A percentile compares a stretch with the other conserved stretches of the same genome.
Evolutionary conservation across 331 rosid genomes (phyloP).

Genomic region (Saraca asoca): DNA sequence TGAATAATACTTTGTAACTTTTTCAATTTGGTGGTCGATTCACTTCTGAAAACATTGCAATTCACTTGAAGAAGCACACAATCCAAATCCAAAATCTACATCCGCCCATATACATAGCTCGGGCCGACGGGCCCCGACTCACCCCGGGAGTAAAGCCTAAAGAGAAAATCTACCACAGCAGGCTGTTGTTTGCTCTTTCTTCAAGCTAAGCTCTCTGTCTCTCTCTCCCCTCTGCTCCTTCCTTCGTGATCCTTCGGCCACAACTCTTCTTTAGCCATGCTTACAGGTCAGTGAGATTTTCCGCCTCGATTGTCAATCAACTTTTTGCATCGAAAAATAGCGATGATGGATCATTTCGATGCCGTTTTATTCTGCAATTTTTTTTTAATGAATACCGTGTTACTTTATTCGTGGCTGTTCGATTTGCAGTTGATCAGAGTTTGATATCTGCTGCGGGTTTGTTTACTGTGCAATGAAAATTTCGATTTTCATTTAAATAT

Average conservation of each 20-base stretch:
- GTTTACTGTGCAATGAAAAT: too few species aligned
- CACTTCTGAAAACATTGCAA: too few species aligned
- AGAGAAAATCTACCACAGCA: conserved; percentile 6
- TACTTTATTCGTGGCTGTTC: not conserved
- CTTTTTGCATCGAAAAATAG: not conserved
- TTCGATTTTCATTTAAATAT: conserved; percentile 9
- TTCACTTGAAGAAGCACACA: too few species aligned
- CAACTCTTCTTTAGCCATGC: conserved; percentile 51
- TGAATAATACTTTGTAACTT: too few species aligned
- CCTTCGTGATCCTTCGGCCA: conserved; percentile 38
- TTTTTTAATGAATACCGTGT: not conserved
- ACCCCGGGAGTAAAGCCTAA: conserved; percentile 40
- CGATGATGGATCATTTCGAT: not conserved
- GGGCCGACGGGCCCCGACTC: conserved; percentile 35
- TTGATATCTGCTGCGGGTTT: conserved; percentile 15
- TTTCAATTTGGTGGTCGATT: too few species aligned
- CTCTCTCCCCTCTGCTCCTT: conserved; percentile 11
- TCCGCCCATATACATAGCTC: too few species aligned
- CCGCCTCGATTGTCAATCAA: too few species aligned
- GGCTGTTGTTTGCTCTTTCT: conserved; percentile 57
- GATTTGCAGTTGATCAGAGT: conserved; percentile 5
- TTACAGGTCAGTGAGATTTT: conserved; percentile 76
- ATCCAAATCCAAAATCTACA: too few species aligned
- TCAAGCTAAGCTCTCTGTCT: conserved; percentile 70
- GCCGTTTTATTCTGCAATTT: not conserved